These are phyloP conservation scores for Xylaria sp. DNA, from an alignment of 495 filamentous ascomycete genomes.

Conservation along the genomic window DNA sequence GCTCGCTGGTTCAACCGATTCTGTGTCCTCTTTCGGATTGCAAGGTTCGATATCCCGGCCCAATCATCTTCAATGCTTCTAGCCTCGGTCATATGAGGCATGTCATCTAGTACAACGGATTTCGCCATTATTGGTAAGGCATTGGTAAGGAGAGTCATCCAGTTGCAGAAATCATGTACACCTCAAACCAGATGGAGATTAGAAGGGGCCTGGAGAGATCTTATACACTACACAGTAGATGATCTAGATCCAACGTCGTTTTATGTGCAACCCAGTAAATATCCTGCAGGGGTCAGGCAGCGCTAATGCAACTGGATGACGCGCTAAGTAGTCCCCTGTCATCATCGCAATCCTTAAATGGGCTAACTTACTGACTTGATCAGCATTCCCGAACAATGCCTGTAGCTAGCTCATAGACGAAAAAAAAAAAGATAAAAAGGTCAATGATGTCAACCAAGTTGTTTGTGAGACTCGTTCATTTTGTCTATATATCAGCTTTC, in stretches of 20 bases:
- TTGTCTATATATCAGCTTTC: background rate
- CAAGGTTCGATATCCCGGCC: background rate
- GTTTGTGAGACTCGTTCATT: background rate
- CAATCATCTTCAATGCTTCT: conserved; percentile 2
- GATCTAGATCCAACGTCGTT: background rate
- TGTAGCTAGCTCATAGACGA: background rate
- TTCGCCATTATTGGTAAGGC: background rate
- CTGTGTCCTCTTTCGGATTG: background rate
- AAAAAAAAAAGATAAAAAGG: background rate
- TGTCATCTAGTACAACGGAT: background rate
- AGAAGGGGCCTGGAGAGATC: background rate
- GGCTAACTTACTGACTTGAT: background rate
- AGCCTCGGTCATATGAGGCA: conserved; percentile 7
- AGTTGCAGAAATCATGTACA: background rate
- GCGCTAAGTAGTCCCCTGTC: background rate
- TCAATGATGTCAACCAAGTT: background rate
- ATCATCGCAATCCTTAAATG: background rate
- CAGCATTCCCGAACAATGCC: background rate
- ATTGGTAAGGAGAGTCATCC: background rate
- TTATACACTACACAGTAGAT: background rate
- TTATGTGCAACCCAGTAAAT: background rate
- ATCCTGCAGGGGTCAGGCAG: background rate
- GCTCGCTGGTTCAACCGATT: background rate
- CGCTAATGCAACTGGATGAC: conserved; percentile 7
- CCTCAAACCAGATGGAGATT: background rate